These are phyloP conservation scores for Pseudogymnoascus sp. DNA, from an alignment of 2,329 filamentous ascomycete genomes.

Conservation along the genomic window DNA sequence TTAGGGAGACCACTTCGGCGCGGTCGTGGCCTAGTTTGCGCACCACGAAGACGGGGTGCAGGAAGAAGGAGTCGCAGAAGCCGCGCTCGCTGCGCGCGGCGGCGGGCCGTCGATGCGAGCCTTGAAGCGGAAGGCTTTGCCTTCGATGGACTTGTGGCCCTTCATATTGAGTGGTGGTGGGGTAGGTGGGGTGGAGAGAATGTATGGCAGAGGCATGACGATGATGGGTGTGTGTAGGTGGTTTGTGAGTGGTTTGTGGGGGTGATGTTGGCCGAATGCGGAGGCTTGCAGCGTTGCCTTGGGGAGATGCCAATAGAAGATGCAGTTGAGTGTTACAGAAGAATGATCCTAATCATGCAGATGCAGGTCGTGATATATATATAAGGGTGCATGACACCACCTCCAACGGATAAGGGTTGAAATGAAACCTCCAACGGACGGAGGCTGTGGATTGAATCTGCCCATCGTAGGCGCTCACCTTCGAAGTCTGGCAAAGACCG, in stretches of 20 bases:
- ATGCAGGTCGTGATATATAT: slow-evolving; percentile 5
- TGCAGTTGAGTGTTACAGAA: slow-evolving; percentile 2
- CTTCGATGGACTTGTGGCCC: not conserved
- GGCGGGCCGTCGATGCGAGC: not conserved
- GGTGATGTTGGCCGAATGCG: not conserved
- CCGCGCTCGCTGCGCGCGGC: not conserved
- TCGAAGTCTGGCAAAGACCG: not conserved
- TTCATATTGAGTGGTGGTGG: not conserved
- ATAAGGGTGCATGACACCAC: not conserved
- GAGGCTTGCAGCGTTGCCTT: not conserved
- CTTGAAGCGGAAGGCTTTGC: slow-evolving; percentile 4
- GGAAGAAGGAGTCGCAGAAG: not conserved
- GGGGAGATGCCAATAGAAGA: not conserved
- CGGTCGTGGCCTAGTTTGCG: not conserved
- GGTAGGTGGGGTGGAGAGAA: not conserved
- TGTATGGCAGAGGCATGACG: not conserved
- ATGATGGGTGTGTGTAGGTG: not conserved
- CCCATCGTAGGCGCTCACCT: not conserved
- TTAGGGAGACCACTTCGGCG: not conserved
- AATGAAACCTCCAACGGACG: not conserved
- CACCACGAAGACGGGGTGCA: not conserved
- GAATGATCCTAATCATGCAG: slow-evolving; percentile 3
- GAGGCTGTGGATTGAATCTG: slow-evolving; percentile 3
- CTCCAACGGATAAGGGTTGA: not conserved
- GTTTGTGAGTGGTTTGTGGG: not conserved